Evolutionary conservation across 139 green algal genomes (phyloP), one percentile per base, ranked within the genome.

Genomic region (Asterochloris sp.): DNA sequence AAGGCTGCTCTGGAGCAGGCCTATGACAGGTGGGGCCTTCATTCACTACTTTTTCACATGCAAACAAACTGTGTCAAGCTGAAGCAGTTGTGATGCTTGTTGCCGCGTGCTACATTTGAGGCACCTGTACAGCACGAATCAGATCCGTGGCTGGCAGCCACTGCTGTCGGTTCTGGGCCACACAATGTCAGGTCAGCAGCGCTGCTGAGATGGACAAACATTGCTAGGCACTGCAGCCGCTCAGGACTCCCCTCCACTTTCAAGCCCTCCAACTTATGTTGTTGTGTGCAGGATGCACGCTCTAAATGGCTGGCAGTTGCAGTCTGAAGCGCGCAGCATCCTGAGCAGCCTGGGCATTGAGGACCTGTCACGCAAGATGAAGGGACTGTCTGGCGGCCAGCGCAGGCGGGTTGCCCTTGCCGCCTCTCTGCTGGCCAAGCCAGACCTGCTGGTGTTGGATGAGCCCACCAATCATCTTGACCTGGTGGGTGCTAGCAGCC

Each of bases 401-500:
- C 82, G 81, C 62, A 89, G 92, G 74, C 88, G 91, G 6, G 91
- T 95, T 62, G 93, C 91, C 0, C 85, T 97, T 62, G 93, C 92
- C 1, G 87, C 88, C 1, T 89, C 91, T 23, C 89, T 96, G 77
- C 86, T 96, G 62, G 87, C 89, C 4, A 82, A 82, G 27, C 93
- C 93, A 21, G 92, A 97, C 78, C 86, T 97, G 16, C 82, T 97
- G 63, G 85, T 97, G 19, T 83, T 95, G 76, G 93, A 96, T 80
- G 89, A 95, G 88, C 91, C 92, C 1, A 95, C 92, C 67, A 96
- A 96, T 78, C 90, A 95, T 86, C 91, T 96, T 89, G 91, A 92
- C 84, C 27, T 91, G 23, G 69, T 78, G 82, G 74, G 74, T 28
- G 26, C 26, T 26, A 28, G 15, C 27, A 24, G 10, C 73, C 88